Conservation (phyloP, 768 basidiomycete species). For the Kondoa subrosea region DNA sequence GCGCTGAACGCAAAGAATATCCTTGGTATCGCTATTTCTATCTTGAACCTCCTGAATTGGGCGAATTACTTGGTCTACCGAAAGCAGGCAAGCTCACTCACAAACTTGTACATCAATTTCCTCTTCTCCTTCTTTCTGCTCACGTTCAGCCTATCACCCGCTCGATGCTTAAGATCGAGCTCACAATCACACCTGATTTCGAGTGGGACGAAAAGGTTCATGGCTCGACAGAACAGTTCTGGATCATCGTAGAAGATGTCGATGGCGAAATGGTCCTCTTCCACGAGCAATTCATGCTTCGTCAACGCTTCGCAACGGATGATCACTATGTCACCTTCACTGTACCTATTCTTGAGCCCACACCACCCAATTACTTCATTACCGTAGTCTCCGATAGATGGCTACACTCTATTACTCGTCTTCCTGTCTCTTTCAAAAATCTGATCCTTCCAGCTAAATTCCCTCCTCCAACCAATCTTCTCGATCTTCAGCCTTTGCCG, state of each 20-base stretch:
- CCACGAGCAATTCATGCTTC: constrained; percentile 80
- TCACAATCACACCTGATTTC: constrained; percentile 95
- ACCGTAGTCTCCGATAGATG: constrained; percentile 86
- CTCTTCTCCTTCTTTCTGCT: constrained; percentile 60
- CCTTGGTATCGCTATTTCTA: constrained; percentile 98
- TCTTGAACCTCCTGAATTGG: constrained; percentile 56
- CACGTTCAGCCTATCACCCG: constrained; percentile 94
- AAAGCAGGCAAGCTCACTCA: constrained; percentile 86
- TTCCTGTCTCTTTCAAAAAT: constrained; percentile 95
- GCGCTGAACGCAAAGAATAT: constrained; percentile 96
- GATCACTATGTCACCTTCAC: constrained; percentile 90
- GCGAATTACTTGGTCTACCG: constrained; percentile 82
- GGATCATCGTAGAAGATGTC: constrained; percentile 87
- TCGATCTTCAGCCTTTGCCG: constrained; percentile 80
- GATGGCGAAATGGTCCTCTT: constrained; percentile 93
- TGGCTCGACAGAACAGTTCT: constrained; percentile 71
- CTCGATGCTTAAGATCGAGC: constrained; percentile 73
- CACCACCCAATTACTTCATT: constrained; percentile 96
- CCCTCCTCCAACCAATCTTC: constrained; percentile 75
- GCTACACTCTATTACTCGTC: constrained; percentile 82
- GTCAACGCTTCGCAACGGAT: constrained; percentile 72
- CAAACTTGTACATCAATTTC: constrained; percentile 86
- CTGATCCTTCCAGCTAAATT: constrained; percentile 94
- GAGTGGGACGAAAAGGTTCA: constrained; percentile 93
- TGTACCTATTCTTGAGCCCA: constrained; percentile 89